Evolutionary conservation across 2,329 filamentous ascomycete genomes (phyloP).

Genomic region (Knufia fluminis): DNA sequence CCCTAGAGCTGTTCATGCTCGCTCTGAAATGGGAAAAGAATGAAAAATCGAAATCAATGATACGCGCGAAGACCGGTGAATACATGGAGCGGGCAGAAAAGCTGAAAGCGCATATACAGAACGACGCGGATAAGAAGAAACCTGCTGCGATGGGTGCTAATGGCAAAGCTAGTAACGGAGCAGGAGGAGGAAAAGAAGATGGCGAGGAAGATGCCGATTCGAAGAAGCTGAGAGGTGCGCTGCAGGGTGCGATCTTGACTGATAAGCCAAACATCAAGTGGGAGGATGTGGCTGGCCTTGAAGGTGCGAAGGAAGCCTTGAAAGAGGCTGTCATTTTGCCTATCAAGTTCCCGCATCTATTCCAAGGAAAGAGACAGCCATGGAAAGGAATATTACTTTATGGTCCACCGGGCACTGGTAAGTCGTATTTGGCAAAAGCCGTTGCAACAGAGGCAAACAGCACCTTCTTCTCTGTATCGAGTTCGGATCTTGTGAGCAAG

Average conservation of each 20-base stretch:
- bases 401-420: constrained; percentile 91
- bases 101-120: constrained; percentile 77
- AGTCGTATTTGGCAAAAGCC: constrained; percentile 94
- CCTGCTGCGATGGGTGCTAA: constrained; percentile 44
- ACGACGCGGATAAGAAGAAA: constrained; percentile 50
- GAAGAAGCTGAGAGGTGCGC: constrained; percentile 87
- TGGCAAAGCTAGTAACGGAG: constrained; percentile 41
- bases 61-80: constrained; percentile 84
- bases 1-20: constrained; percentile 96
- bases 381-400: constrained; percentile 98
- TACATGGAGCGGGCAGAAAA: constrained; percentile 99
- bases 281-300: constrained; percentile 95
- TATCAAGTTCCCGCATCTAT: constrained; percentile 96
- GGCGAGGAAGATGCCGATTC: constrained; percentile 76
- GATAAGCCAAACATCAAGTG: constrained; percentile 95
- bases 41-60: constrained; percentile 92
- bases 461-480: constrained; percentile 97
- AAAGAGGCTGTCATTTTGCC: constrained; percentile 97
- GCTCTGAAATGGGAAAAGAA: constrained; percentile 99
- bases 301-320: constrained; percentile 87
- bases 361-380: constrained; percentile 89
- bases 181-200: constrained; percentile 52
- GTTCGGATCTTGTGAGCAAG: constrained; percentile 93
- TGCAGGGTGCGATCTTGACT: constrained; percentile 83
- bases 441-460: constrained; percentile 98